These are phyloP conservation scores for Blastobotrys petasosporus DNA, from an alignment of 1,139 yeast genomes.

Conservation along the genomic window DNA sequence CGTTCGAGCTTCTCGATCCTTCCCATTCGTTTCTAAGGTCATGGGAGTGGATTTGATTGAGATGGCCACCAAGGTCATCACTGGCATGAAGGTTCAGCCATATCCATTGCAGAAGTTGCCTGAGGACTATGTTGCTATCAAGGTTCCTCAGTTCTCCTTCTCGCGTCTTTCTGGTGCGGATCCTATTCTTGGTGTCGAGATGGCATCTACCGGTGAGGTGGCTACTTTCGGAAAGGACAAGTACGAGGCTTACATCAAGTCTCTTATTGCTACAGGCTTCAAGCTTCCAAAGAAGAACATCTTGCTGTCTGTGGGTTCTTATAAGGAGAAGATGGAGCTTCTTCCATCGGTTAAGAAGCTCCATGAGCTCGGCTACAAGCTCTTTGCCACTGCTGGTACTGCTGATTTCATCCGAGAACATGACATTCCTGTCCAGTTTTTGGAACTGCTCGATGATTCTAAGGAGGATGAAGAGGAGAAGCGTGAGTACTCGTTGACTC, in stretches of 20 bases:
- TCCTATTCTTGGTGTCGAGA: slow-evolving; percentile 96
- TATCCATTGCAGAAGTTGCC: slow-evolving; percentile 88
- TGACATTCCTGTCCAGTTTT: slow-evolving; percentile 86
- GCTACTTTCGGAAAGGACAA: slow-evolving; percentile 95
- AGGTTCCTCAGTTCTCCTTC: slow-evolving; percentile 97
- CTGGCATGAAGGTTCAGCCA: slow-evolving; percentile 81
- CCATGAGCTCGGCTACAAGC: slow-evolving; percentile 75
- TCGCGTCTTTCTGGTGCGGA: slow-evolving; percentile 98
- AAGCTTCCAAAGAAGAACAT: slow-evolving; percentile 92
- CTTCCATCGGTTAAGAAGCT: slow-evolving; percentile 81
- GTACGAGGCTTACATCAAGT: slow-evolving; percentile 94
- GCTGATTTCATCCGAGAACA: slow-evolving; percentile 97
- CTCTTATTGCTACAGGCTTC: slow-evolving; percentile 92
- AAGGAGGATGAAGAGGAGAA: slow-evolving; percentile 55
- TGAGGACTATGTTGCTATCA: slow-evolving; percentile 90
- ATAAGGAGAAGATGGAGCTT: slow-evolving; percentile 89
- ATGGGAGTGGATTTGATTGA: slow-evolving; percentile 96
- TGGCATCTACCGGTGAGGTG: slow-evolving; percentile 99
- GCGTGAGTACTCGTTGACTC: slow-evolving; percentile 90
- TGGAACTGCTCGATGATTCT: slow-evolving; percentile 64
- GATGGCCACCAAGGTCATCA: slow-evolving; percentile 94
- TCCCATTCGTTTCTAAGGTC: slow-evolving; percentile 98
- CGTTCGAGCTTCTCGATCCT: slow-evolving; percentile 96
- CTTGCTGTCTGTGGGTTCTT: slow-evolving; percentile 93
- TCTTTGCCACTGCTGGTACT: slow-evolving; percentile 98